Percentiles rank a stretch among this genome's conserved stretches.
These are phyloP conservation scores for Ceratobasidium sp. DNA, from an alignment of 1,284 basidiomycete genomes.

Conservation along the genomic window DNA sequence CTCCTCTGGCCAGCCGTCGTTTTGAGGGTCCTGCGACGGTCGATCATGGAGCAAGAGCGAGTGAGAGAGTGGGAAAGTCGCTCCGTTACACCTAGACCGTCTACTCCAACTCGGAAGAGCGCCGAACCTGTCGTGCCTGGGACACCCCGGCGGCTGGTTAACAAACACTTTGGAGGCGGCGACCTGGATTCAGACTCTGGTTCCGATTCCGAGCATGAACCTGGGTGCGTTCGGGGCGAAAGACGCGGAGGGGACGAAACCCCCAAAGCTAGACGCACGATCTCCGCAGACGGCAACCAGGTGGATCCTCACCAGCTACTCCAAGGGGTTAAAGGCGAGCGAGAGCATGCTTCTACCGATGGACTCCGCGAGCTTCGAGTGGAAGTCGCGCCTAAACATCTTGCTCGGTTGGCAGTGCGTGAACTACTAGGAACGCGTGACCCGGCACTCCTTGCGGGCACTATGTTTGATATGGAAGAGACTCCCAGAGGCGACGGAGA, in stretches of 20 bases:
- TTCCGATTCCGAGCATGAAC: constrained; percentile 4
- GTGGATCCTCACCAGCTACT: constrained; percentile 52
- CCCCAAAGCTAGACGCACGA: constrained; percentile 68
- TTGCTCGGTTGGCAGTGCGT: constrained; percentile 72
- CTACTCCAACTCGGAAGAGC: constrained; percentile 62
- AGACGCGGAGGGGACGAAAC: constrained; percentile 51
- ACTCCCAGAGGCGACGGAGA: constrained; percentile 57
- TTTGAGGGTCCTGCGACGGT: constrained; percentile 73
- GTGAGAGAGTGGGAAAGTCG: constrained; percentile 50
- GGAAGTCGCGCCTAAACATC: constrained; percentile 72
- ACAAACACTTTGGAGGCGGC: constrained; percentile 55
- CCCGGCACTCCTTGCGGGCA: constrained; percentile 53
- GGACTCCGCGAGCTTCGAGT: constrained; percentile 77
- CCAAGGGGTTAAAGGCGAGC: constrained; percentile 51
- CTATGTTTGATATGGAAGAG: constrained; percentile 50
- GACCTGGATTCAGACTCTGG: constrained; percentile 32
- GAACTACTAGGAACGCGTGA: constrained; percentile 75
- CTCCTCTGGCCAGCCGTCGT: constrained; percentile 79
- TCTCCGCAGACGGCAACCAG: constrained; percentile 62
- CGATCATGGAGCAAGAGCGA: constrained; percentile 62
- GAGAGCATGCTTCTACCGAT: constrained; percentile 75
- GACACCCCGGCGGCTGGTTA: constrained; percentile 56
- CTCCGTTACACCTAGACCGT: constrained; percentile 29
- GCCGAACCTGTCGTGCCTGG: constrained; percentile 41
- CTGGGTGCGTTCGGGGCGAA: neutral